Conservation (phyloP, 306 rosid species). For the Trifolium dubium region DNA sequence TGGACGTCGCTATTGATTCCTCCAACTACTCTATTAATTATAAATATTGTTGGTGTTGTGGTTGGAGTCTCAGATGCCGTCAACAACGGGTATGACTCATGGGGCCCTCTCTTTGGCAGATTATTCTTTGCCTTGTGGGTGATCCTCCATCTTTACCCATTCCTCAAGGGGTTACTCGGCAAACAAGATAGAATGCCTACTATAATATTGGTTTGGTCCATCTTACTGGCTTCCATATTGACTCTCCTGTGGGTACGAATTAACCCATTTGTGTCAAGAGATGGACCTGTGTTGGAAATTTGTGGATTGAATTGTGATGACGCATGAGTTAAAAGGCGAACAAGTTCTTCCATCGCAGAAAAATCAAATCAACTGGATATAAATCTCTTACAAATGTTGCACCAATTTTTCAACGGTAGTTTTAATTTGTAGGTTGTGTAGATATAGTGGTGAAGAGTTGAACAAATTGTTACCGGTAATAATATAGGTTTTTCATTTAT, state of each 20-base stretch:
- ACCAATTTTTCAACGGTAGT: constrained; percentile 36
- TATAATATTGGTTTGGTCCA: constrained; percentile 78
- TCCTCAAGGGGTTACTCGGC: constrained; percentile 76
- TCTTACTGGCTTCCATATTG: constrained; percentile 69
- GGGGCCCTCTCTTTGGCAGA: constrained; percentile 91
- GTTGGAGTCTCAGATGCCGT: constrained; percentile 81
- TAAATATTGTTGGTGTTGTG: constrained; percentile 71
- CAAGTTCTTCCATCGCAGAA: constrained; percentile 26
- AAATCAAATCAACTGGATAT: constrained; percentile 28
- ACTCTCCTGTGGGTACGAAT: constrained; percentile 81
- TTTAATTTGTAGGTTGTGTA: constrained; percentile 52
- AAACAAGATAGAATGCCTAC: constrained; percentile 74
- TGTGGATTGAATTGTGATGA: constrained; percentile 77
- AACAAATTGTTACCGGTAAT: constrained; percentile 50
- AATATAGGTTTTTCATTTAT: constrained; percentile 46
- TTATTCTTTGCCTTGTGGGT: constrained; percentile 79
- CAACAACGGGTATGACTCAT: constrained; percentile 79
- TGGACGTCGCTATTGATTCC: constrained; percentile 80
- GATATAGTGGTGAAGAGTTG: constrained; percentile 49
- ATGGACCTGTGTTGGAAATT: constrained; percentile 73
- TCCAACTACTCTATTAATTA: constrained; percentile 65
- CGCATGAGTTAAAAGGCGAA: constrained; percentile 34
- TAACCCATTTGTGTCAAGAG: constrained; percentile 75
- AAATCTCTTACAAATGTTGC: constrained; percentile 28
- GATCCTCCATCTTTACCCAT: constrained; percentile 79